A percentile compares a stretch with the other conserved stretches of the same genome.
Conservation (phyloP, 805 yeast species). For the Schwanniomyces polymorphus region DNA sequence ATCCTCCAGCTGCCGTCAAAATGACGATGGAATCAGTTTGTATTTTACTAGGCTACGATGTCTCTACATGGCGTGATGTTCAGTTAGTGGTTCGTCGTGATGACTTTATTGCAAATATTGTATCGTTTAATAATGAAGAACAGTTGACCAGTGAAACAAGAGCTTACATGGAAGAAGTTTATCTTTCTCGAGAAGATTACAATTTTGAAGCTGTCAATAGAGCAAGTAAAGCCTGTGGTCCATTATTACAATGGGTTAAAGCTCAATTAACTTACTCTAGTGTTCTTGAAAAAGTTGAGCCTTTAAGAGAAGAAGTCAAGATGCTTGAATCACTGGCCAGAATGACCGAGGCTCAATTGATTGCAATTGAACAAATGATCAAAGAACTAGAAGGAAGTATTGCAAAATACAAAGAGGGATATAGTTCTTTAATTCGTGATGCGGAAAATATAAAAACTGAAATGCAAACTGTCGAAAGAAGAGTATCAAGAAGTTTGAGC, state of each 20-base stretch:
- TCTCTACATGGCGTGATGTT: conserved; percentile 76
- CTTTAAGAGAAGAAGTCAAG: conserved; percentile 66
- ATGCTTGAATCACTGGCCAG: conserved; percentile 58
- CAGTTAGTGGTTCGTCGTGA: conserved; percentile 78
- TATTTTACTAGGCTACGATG: conserved; percentile 70
- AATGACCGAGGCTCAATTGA: conserved; percentile 64
- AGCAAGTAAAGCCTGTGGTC: conserved; percentile 96
- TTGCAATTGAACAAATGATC: conserved; percentile 82
- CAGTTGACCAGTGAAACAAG: conserved; percentile 58
- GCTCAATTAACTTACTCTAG: conserved; percentile 83
- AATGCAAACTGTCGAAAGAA: conserved; percentile 59
- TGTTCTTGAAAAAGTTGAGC: conserved; percentile 70
- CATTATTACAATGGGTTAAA: conserved; percentile 80
- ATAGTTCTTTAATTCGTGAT: conserved; percentile 75
- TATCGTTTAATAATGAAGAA: conserved; percentile 63
- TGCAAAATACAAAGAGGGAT: conserved; percentile 62
- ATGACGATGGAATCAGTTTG: conserved; percentile 87
- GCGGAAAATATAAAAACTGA: conserved; percentile 73
- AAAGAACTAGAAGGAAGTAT: conserved; percentile 69
- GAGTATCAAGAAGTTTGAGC: conserved; percentile 60
- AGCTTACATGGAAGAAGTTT: conserved; percentile 54
- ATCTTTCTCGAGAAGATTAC: conserved; percentile 62
- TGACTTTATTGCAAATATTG: conserved; percentile 83
- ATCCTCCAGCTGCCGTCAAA: conserved; percentile 88
- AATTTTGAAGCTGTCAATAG: conserved; percentile 74